Evolutionary conservation across 78 protist genomes (phyloP).

Genomic region (Dictyostelium capitatum): DNA sequence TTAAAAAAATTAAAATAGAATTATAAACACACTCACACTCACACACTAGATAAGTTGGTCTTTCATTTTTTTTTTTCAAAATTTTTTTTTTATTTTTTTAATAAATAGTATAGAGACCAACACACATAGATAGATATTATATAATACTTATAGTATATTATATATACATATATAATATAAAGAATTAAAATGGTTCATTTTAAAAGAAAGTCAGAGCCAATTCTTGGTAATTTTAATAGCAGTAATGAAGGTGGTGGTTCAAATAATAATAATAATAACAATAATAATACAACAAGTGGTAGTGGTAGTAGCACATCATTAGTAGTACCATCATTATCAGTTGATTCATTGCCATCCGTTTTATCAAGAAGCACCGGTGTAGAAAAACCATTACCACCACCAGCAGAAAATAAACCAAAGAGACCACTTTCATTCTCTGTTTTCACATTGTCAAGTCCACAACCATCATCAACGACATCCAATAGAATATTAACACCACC

Average conservation of each 20-base stretch:
- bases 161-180: neutral
- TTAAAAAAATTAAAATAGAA: no score
- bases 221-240: neutral
- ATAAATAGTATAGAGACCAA: neutral
- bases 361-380: conserved; percentile 26
- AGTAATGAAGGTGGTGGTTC: neutral
- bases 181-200: conserved; percentile 14
- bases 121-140: no score
- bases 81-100: neutral
- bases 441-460: neutral
- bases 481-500: neutral
- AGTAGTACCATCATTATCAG: no score
- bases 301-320: no score
- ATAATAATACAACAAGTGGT: neutral
- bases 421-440: conserved; percentile 53
- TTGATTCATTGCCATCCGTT: neutral
- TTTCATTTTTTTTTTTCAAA: no score
- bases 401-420: conserved; percentile 48
- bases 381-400: conserved; percentile 51
- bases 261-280: neutral
- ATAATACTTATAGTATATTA: no score
- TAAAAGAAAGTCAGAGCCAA: conserved; percentile 25
- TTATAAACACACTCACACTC: neutral
- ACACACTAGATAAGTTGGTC: neutral
- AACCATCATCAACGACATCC: neutral